Conservation (phyloP, 257 asterid genomes). For the Verbena officinalis region DNA sequence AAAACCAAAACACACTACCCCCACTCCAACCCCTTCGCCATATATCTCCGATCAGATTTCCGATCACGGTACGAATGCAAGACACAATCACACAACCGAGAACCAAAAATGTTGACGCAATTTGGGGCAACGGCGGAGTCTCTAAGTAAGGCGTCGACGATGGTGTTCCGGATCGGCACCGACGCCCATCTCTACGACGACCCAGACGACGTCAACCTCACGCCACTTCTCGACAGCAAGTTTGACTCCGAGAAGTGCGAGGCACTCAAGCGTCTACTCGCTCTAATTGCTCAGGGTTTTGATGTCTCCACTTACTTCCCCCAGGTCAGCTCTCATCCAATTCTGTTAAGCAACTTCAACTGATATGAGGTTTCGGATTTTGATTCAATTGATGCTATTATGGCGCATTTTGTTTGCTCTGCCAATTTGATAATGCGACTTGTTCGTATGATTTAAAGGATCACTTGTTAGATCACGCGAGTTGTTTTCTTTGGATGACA, state of each 20-base stretch:
- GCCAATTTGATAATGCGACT: conserved; percentile 3
- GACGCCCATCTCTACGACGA: conserved; percentile 97
- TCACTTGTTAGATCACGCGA: conserved; percentile 22
- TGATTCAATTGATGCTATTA: neutral
- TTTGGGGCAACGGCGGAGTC: conserved; percentile 93
- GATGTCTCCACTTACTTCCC: conserved; percentile 90
- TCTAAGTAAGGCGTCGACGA: conserved; percentile 87
- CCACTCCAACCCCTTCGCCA: neutral
- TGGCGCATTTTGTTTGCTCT: neutral
- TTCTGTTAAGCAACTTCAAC: neutral
- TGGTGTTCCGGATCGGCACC: conserved; percentile 93
- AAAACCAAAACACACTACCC: no score
- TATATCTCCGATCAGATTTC: conserved; percentile 32
- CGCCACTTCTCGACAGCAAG: conserved; percentile 90
- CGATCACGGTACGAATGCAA: conserved; percentile 18
- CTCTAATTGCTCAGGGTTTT: conserved; percentile 90
- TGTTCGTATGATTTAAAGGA: conserved; percentile 15
- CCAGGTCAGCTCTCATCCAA: conserved; percentile 46
- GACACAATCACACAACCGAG: no score
- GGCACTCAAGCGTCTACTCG: conserved; percentile 94
- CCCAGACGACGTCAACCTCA: conserved; percentile 90
- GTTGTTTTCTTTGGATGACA: conserved; percentile 30
- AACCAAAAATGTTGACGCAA: conserved; percentile 59
- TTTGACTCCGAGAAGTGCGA: conserved; percentile 95
- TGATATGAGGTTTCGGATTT: conserved; percentile 22